Conservation (phyloP, 176 grass and related monocot species). For the Saccharum officinarum region DNA sequence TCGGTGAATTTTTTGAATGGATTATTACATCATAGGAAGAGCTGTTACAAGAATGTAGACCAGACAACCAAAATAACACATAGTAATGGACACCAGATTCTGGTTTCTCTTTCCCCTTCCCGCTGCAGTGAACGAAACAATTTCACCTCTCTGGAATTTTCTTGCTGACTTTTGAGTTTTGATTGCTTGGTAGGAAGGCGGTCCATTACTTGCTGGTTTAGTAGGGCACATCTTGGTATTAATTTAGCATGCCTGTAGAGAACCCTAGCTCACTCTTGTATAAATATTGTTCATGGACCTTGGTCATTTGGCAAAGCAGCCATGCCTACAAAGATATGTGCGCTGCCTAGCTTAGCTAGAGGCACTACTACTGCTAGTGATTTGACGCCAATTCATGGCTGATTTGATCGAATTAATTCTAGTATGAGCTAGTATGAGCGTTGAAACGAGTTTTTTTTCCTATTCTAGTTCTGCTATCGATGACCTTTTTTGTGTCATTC, state of each 20-base stretch:
- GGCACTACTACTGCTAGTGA: too few species aligned
- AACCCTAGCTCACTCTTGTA: slow-evolving; percentile 31
- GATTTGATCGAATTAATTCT: too few species aligned
- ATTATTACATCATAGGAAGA: slow-evolving; percentile 14
- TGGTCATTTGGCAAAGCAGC: too few species aligned
- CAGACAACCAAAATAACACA: slow-evolving; percentile 26
- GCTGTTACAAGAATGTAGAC: slow-evolving; percentile 12
- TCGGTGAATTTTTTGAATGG: not conserved
- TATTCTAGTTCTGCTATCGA: too few species aligned
- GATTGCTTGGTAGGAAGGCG: slow-evolving; percentile 31
- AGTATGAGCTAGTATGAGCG: too few species aligned
- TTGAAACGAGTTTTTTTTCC: too few species aligned
- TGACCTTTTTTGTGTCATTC: too few species aligned
- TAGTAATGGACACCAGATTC: slow-evolving; percentile 4
- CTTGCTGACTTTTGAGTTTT: slow-evolving; percentile 44
- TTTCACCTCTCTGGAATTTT: slow-evolving; percentile 17
- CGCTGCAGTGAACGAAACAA: slow-evolving; percentile 2
- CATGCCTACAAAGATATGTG: too few species aligned
- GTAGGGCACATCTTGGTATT: slow-evolving; percentile 30
- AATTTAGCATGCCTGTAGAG: slow-evolving; percentile 8
- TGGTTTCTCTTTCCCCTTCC: not conserved
- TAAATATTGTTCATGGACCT: not conserved
- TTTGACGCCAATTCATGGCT: too few species aligned
- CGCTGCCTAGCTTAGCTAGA: too few species aligned
- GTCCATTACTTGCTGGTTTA: slow-evolving; percentile 42